Conservation (phyloP, 495 filamentous ascomycete species). For the Beverwykella pulmonaria region DNA sequence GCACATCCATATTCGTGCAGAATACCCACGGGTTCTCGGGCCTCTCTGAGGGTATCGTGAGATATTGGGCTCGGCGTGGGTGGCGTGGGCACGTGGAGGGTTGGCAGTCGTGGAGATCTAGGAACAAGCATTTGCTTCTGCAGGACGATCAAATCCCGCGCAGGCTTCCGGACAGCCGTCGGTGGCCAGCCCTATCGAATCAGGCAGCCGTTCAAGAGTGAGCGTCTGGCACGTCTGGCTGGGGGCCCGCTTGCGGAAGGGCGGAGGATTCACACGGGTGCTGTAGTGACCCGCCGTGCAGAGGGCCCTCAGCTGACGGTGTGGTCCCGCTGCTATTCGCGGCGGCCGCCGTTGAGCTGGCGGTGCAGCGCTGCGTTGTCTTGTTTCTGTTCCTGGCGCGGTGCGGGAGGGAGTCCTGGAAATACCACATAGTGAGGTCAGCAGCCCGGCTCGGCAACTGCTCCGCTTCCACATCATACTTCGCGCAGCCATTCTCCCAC, state of each 20-base stretch:
- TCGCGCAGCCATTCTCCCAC: neutral
- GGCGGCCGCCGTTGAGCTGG: neutral
- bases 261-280: too few species aligned
- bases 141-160: neutral
- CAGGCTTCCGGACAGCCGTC: neutral
- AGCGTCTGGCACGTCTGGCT: neutral
- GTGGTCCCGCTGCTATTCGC: neutral
- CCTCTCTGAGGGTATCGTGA: neutral
- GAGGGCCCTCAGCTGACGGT: too few species aligned
- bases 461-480: too few species aligned
- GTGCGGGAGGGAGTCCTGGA: neutral
- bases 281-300: too few species aligned
- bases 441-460: neutral
- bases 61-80: constrained; percentile 8
- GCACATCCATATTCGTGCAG: neutral
- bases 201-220: neutral
- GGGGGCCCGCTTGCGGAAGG: neutral
- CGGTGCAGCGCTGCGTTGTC: neutral
- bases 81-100: constrained; percentile 19
- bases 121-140: neutral
- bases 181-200: constrained; percentile 30
- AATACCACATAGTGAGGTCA: too few species aligned
- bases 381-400: constrained; percentile 2
- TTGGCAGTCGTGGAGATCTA: constrained; percentile 6
- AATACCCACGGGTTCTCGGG: neutral